Evolutionary conservation across 148 eudicot species (phyloP), one percentile per base, ranked within the genome.

Genomic region (Fagopyrum esculentum): DNA sequence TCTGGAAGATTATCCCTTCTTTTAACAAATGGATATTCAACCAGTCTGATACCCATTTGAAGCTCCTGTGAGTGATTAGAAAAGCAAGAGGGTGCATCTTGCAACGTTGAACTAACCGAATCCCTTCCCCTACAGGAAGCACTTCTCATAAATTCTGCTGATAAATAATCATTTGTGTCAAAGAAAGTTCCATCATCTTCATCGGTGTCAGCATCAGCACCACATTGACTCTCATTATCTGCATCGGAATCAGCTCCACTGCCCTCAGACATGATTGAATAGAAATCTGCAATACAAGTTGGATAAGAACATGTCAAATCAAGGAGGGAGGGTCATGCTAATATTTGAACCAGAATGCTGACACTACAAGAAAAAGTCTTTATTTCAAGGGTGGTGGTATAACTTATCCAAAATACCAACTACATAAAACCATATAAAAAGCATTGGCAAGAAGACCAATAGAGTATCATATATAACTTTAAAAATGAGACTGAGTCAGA

Each of bases 221-320:
- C 50, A 55, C 92, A 96, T 90, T 86, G 97, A 74, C 87, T 92
- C 86, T 89, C 97, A 63, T 86, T 83, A 80, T 86, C 92, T 79
- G 89, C 97, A 16, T 97, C 89, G 68, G 97, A 88, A 78, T 88
- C 97, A 75, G 89, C 90, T 70, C 89, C 89, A 85, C 97, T 92
- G 81, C 55, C 74, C 43, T 49, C 74, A 2, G 74, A 71, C 71
- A 66, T 66, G 71, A 66, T 66, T 40, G 71, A 66, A 66, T 66
- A 66, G 71, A 66, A 66, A 66, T 66, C 47, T 66, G 35, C 5
- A 17, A 40, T 13, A 43, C 71, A 40, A 40, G 8, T 17, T 66
- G 47, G 47, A 43, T 12, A 66, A 40, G 47, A 66, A 13, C 45
- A 63, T 40, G 71, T 66, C 46, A 66, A 66, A 66, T 66, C 17